Evolutionary conservation across 805 yeast species (phyloP).

Genomic region (Candida maris): DNA sequence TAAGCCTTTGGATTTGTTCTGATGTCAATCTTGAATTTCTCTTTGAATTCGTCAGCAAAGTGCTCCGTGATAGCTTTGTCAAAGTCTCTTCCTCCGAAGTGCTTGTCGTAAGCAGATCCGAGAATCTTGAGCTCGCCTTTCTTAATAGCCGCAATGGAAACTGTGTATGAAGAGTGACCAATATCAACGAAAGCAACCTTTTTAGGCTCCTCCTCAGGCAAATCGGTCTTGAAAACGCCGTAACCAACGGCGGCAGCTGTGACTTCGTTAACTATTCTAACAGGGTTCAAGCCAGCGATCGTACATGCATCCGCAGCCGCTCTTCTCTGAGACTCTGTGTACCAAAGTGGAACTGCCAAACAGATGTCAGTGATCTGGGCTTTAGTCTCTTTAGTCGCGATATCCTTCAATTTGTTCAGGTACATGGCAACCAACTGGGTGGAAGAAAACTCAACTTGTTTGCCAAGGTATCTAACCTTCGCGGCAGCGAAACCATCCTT

Average conservation of each 20-base stretch:
- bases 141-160: conserved; percentile 84
- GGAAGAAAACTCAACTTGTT: conserved; percentile 74
- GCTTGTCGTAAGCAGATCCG: conserved; percentile 90
- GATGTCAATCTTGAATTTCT: conserved; percentile 91
- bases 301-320: conserved; percentile 93
- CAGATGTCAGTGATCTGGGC: conserved; percentile 81
- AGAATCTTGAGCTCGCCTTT: conserved; percentile 93
- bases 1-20: conserved; percentile 90
- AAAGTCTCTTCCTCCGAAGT: conserved; percentile 97
- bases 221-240: conserved; percentile 96
- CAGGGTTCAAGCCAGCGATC: conserved; percentile 97
- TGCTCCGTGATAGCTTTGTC: conserved; percentile 92
- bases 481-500: conserved; percentile 76
- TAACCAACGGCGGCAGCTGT: conserved; percentile 99
- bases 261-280: conserved; percentile 93
- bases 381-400: conserved; percentile 78
- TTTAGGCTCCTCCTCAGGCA: conserved; percentile 91
- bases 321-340: conserved; percentile 93
- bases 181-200: conserved; percentile 92
- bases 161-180: conserved; percentile 94
- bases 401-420: conserved; percentile 83
- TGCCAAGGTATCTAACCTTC: conserved; percentile 79
- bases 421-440: conserved; percentile 94
- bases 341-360: conserved; percentile 96
- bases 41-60: conserved; percentile 88